Conservation (phyloP, 108 stramenopile genomes). For the Aurantiochytrium sp. region DNA sequence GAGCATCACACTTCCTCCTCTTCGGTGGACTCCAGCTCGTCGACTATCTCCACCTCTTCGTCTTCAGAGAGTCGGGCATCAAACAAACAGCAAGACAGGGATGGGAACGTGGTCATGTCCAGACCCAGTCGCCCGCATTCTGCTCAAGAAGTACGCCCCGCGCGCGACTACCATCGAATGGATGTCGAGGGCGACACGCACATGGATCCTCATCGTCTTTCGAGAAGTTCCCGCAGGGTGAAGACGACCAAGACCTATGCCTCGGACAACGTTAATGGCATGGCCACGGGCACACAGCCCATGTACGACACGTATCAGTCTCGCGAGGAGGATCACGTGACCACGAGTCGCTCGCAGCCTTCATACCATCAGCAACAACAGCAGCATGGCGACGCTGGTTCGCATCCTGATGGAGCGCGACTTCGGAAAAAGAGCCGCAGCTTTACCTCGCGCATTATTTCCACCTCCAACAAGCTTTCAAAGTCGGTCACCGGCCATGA, state of each 20-base stretch:
- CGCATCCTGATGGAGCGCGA: background rate
- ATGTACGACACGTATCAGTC: background rate
- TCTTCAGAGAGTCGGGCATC: too few relatives aligned
- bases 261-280: background rate
- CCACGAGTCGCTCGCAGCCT: background rate
- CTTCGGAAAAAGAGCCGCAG: background rate
- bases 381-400: too few relatives aligned
- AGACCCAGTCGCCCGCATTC: background rate
- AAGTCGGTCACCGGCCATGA: background rate
- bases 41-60: too few relatives aligned
- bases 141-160: background rate
- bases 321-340: background rate
- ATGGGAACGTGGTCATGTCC: too few relatives aligned
- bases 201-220: background rate
- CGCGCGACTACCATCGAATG: background rate
- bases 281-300: background rate
- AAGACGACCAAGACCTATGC: background rate
- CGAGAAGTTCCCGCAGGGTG: background rate
- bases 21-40: too few relatives aligned
- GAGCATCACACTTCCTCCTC: too few relatives aligned
- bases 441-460: background rate
- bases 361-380: too few relatives aligned
- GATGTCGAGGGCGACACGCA: background rate
- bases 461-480: background rate
- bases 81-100: too few relatives aligned